These are phyloP conservation scores for Botrytis squamosa DNA, from an alignment of 2,329 filamentous ascomycete species.

Conservation along the genomic window DNA sequence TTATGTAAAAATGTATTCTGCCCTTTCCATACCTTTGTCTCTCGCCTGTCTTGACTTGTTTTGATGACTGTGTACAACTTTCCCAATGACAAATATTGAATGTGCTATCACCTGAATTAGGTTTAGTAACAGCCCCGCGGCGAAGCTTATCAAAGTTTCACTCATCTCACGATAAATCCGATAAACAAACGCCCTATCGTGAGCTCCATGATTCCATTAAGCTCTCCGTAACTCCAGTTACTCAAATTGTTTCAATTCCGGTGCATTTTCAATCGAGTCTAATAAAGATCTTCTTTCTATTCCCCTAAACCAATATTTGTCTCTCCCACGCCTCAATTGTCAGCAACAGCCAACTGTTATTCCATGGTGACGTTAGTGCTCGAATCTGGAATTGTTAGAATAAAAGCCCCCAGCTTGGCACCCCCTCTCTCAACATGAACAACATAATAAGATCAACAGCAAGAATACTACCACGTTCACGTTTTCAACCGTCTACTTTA, in stretches of 20 bases:
- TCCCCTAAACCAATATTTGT: not conserved
- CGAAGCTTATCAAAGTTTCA: constrained; percentile 4
- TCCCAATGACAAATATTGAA: not conserved
- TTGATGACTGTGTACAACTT: not conserved
- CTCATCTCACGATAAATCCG: constrained; percentile 5
- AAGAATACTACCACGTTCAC: constrained; percentile 29
- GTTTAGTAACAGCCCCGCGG: not conserved
- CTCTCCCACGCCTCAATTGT: not conserved
- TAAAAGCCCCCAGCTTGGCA: constrained; percentile 8
- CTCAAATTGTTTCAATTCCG: not conserved
- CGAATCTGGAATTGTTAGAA: constrained; percentile 7
- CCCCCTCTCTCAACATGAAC: constrained; percentile 29
- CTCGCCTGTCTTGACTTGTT: not conserved
- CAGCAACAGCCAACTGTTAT: constrained; percentile 13
- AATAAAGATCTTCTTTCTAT: not conserved
- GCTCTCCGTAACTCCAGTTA: constrained; percentile 7
- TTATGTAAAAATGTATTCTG: not conserved
- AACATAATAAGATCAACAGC: constrained; percentile 30
- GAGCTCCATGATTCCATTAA: not conserved
- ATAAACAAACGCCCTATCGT: not conserved
- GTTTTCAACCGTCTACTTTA: constrained; percentile 33
- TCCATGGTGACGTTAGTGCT: constrained; percentile 14
- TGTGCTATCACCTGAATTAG: not conserved
- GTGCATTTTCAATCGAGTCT: not conserved
- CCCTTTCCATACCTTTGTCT: not conserved